Evolutionary conservation across 2,329 filamentous ascomycete genomes (phyloP).

Genomic region (Fusarium siculi): DNA sequence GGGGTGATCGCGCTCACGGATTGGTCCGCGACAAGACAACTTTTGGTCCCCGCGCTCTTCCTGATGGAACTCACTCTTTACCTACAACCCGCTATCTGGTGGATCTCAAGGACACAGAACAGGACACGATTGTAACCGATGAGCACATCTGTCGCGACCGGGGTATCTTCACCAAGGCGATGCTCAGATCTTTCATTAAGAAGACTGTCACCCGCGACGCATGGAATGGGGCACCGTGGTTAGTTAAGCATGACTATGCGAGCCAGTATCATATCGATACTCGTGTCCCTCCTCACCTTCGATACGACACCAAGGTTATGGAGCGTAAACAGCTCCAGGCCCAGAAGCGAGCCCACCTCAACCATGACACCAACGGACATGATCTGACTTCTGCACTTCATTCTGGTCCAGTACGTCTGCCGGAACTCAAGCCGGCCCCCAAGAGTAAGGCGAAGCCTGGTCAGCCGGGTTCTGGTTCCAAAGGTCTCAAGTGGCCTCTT

Average conservation of each 20-base stretch:
- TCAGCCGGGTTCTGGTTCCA: slow-evolving; percentile 48
- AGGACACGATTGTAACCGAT: slow-evolving; percentile 83
- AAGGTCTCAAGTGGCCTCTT: slow-evolving; percentile 56
- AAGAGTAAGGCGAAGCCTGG: slow-evolving; percentile 73
- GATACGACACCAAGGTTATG: slow-evolving; percentile 81
- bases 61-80: slow-evolving; percentile 75
- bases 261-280: slow-evolving; percentile 86
- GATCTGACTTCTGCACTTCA: slow-evolving; percentile 46
- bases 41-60: slow-evolving; percentile 68
- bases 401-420: slow-evolving; percentile 67
- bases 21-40: slow-evolving; percentile 87
- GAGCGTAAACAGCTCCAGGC: slow-evolving; percentile 79
- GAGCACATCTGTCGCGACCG: slow-evolving; percentile 86
- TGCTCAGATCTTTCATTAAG: slow-evolving; percentile 93
- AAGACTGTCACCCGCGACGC: slow-evolving; percentile 91
- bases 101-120: slow-evolving; percentile 73
- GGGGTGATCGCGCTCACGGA: slow-evolving; percentile 76
- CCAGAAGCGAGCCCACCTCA: slow-evolving; percentile 67
- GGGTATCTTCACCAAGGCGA: slow-evolving; percentile 93
- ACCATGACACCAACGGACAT: slow-evolving; percentile 57
- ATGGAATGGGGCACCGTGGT: slow-evolving; percentile 96
- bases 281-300: slow-evolving; percentile 84
- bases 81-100: slow-evolving; percentile 86
- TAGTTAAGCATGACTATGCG: slow-evolving; percentile 89
- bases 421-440: slow-evolving; percentile 77